Evolutionary conservation across 2,329 filamentous ascomycete genomes (phyloP), one percentile per base, ranked within the genome.

Genomic region (Botryotinia globosa): DNA sequence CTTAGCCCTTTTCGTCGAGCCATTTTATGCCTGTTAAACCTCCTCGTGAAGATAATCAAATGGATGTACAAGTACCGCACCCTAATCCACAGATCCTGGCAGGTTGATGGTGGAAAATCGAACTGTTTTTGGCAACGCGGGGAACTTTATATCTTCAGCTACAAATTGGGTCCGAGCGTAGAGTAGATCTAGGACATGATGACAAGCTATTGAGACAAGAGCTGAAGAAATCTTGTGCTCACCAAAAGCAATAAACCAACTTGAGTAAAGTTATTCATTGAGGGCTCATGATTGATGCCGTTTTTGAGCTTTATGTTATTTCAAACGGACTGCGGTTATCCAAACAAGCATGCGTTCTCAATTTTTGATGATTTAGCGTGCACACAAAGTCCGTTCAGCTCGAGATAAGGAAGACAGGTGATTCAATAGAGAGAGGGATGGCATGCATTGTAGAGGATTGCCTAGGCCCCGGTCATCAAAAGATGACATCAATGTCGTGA

Each of bases 91-190:
- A 61, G 42, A 61, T 61, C 20, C 7, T 61, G 64, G 64, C 64
- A 39, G 44, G 20, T 45, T n/a, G n/a, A 42, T 32, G 29, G n/a
- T 44, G 67, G 67, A 63, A 69, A 69, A 22, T n/a, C 54, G 56
- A 69, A 42, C 54, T 37, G 39, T 69, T 63, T 70, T 51, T 51
- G 68, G 56, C 58, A 70, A 37, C 68, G 56, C 18, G 68, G 56
- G 56, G 58, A 63, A 48, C 56, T 70, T 42, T 32, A 25, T n/a
- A 44, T 29, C n/a, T 56, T 56, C 51, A 25, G 14, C 32, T 29
- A 18, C n/a, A 4, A 32, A 29, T 39, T 29, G 6, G 56, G 68
- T 63, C 68, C 68, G 44, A 51, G 56, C 68, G 42, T 39, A 45
- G 22, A 39, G 10, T 45, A 22, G 37, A 69, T 22, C 22, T n/a